Conservation (phyloP, 768 basidiomycete species). For the Mycena rebaudengoi region DNA sequence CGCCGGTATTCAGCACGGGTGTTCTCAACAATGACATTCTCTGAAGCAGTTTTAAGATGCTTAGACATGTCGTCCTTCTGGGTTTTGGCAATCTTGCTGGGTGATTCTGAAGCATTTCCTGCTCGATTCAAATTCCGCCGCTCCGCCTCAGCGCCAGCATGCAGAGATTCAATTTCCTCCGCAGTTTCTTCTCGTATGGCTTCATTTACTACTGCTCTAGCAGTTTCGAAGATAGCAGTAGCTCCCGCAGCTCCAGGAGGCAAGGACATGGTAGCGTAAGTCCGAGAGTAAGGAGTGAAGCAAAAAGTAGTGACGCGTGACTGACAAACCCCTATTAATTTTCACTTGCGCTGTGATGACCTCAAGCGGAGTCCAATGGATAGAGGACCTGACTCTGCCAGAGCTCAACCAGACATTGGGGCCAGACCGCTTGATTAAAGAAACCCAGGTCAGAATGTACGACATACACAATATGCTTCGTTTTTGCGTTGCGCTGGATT, state of each 20-base stretch:
- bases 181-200: neutral
- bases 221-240: neutral
- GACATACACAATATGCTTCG: neutral
- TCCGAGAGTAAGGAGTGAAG: neutral
- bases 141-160: neutral
- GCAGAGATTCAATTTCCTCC: neutral
- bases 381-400: neutral
- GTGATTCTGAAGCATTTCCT: neutral
- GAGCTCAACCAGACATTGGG: neutral
- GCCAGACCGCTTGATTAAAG: neutral
- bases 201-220: neutral
- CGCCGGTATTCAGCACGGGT: neutral
- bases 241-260: neutral
- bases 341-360: neutral
- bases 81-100: neutral
- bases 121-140: neutral
- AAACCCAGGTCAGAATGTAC: neutral
- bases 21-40: neutral
- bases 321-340: neutral
- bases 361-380: neutral
- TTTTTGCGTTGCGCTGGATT: neutral
- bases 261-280: neutral
- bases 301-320: neutral
- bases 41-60: neutral
- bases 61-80: neutral